These are phyloP conservation scores for Nasturtium officinale DNA, from an alignment of 345 rosid genomes.

Conservation along the genomic window DNA sequence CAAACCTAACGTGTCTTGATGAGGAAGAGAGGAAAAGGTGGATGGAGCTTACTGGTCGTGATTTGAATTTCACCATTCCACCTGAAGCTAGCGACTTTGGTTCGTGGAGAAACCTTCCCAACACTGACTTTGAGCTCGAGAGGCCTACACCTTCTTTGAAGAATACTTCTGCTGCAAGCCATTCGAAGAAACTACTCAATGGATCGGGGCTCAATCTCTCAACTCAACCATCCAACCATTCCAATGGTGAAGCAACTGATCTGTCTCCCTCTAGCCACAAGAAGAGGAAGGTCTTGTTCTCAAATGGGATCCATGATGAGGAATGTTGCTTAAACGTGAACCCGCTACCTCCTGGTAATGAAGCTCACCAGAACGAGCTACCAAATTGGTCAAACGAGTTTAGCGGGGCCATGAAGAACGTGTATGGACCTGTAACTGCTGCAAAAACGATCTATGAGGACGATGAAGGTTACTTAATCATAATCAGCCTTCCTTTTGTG, in stretches of 20 bases:
- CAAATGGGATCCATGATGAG: constrained; percentile 58
- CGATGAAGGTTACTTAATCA: constrained; percentile 74
- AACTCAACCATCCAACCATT: constrained; percentile 62
- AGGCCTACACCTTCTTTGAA: constrained; percentile 59
- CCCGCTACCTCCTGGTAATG: constrained; percentile 53
- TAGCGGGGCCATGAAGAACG: constrained; percentile 81
- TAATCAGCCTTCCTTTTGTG: constrained; percentile 86
- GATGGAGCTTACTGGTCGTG: constrained; percentile 92
- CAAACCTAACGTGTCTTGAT: constrained; percentile 69
- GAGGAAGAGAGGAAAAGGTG: constrained; percentile 93
- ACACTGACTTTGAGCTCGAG: constrained; percentile 91
- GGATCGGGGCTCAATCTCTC: constrained; percentile 87
- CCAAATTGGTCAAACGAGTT: constrained; percentile 73
- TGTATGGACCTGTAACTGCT: constrained; percentile 88
- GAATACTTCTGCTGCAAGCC: constrained; percentile 56
- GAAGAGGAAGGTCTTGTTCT: constrained; percentile 78
- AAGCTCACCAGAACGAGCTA: constrained; percentile 61
- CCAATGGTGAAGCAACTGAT: constrained; percentile 68
- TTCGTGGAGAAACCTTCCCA: constrained; percentile 93
- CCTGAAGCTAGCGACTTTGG: constrained; percentile 87
- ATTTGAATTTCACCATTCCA: constrained; percentile 73
- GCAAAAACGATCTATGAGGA: constrained; percentile 94
- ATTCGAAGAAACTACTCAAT: constrained; percentile 75
- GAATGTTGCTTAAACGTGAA: constrained; percentile 58
- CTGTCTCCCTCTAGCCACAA: constrained; percentile 71